These are phyloP conservation scores for Alternaria brassicicola DNA, from an alignment of 2,329 filamentous ascomycete genomes.

Conservation along the genomic window DNA sequence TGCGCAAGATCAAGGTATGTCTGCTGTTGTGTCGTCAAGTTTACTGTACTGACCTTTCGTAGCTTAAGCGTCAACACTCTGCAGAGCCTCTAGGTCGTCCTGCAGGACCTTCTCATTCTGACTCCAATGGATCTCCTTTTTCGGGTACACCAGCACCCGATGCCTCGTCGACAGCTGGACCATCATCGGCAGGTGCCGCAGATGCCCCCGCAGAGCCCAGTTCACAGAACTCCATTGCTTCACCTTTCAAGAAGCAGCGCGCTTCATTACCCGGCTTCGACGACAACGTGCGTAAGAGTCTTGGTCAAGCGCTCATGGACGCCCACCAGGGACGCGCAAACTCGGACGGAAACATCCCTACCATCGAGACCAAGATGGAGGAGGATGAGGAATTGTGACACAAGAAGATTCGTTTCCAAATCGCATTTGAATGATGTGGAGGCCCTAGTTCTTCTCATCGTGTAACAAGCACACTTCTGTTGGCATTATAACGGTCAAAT, in stretches of 20 bases:
- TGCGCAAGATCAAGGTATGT: constrained; percentile 82
- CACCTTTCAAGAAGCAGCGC: constrained; percentile 77
- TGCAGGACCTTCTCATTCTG: constrained; percentile 27
- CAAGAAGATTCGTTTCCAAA: constrained; percentile 30
- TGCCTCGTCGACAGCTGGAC: constrained; percentile 23
- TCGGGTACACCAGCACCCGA: constrained; percentile 32
- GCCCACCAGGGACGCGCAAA: constrained; percentile 43
- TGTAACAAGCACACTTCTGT: not conserved
- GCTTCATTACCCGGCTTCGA: constrained; percentile 63
- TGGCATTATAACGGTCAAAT: not conserved
- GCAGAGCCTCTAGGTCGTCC: constrained; percentile 65
- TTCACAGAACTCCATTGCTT: constrained; percentile 63
- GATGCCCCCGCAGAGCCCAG: constrained; percentile 49
- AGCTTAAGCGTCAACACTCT: constrained; percentile 84
- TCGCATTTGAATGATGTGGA: constrained; percentile 25
- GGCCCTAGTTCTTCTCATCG: not conserved
- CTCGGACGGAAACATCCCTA: constrained; percentile 38
- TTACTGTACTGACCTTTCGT: constrained; percentile 29
- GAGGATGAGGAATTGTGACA: constrained; percentile 55
- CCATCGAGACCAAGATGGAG: constrained; percentile 46
- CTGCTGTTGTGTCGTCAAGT: constrained; percentile 37
- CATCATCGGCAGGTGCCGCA: constrained; percentile 42
- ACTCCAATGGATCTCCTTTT: constrained; percentile 34
- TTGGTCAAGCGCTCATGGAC: constrained; percentile 42
- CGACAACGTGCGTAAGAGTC: constrained; percentile 49